Base-by-base conservation (phyloP, 148 eudicot genomes). In the Arbutus unedo region DNA sequence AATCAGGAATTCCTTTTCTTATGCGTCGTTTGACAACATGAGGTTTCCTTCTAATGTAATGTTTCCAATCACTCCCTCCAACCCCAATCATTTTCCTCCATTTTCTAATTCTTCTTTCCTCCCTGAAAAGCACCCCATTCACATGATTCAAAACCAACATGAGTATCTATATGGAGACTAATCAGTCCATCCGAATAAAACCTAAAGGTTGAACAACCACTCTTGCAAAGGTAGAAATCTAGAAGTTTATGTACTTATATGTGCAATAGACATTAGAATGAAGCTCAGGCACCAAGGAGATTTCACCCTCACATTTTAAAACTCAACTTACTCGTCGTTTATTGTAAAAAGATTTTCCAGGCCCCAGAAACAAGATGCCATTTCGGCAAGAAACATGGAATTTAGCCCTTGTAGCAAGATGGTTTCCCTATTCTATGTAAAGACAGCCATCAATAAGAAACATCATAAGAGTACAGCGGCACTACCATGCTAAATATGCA, bases 11-110 rank as follows among this genome's bases (percentile, higher is more conserved):
- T 82, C 99, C 99, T 89, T 96, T 94, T 81, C 99, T 89, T 74
- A 96, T 90, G 53, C 98, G 95, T 71, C 99, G 89, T 87, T 94
- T 94, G 48, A 96, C 97, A 82, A 94, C 91, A 75, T 89, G 93
- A 78, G 98, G 99, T 86, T 94, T 96, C 86, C 94, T 90, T 83
- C 92, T 88, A 66, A 92, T 91, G 86, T 93, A 96, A 72, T 90
- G 93, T 89, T 93, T 96, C 99, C 98, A 96, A 83, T 96, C 99
- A 81, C 95, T 91, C 68, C 99, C 99, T 84, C 98, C 99, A 82
- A 91, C 94, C 82, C 99, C 99, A 82, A 96, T 94, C 99, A 96
- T 96, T 84, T 91, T 94, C 83, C 99, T 89, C 98, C 99, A 96
- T 92, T 94, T 96, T 80, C 90, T 91, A 81, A 93, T 91, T 84